These are phyloP conservation scores for Trypanosoma brucei DNA, from an alignment of 208 protist genomes.

Conservation along the genomic window DNA sequence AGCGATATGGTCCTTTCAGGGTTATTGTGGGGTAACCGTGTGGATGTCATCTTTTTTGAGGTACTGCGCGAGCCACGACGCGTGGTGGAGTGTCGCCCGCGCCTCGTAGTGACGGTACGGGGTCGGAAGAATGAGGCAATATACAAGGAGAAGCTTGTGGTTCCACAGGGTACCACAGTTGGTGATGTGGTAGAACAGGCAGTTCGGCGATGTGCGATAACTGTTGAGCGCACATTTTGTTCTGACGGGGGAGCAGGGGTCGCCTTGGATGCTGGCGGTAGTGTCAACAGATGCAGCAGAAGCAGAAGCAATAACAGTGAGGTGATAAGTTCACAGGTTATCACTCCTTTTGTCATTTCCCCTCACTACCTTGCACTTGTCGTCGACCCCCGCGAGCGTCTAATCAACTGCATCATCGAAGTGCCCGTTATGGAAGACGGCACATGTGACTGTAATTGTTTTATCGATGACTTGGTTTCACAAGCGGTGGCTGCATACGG, in stretches of 20 bases:
- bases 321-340: background rate
- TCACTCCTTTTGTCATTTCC: background rate
- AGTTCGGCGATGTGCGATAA: conserved; percentile 3
- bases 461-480: background rate
- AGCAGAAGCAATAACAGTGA: background rate
- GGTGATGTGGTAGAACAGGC: conserved; percentile 1
- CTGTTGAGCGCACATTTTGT: background rate
- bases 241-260: background rate
- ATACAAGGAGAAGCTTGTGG: conserved; percentile 19
- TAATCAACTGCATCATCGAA: conserved; percentile 50
- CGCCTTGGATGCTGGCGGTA: background rate
- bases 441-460: background rate
- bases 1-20: background rate
- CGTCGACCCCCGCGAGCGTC: conserved; percentile 19
- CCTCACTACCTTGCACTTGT: conserved; percentile 28
- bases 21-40: background rate
- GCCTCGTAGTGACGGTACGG: conserved; percentile 10
- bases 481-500: background rate
- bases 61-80: conserved; percentile 9
- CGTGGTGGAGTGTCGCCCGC: conserved; percentile 4
- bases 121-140: conserved; percentile 6
- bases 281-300: background rate
- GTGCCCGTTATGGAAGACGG: conserved; percentile 21
- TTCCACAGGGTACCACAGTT: background rate
- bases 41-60: conserved; percentile 9